These are phyloP conservation scores for Cornus suecica DNA, from an alignment of 148 eudicot species.

Conservation along the genomic window DNA sequence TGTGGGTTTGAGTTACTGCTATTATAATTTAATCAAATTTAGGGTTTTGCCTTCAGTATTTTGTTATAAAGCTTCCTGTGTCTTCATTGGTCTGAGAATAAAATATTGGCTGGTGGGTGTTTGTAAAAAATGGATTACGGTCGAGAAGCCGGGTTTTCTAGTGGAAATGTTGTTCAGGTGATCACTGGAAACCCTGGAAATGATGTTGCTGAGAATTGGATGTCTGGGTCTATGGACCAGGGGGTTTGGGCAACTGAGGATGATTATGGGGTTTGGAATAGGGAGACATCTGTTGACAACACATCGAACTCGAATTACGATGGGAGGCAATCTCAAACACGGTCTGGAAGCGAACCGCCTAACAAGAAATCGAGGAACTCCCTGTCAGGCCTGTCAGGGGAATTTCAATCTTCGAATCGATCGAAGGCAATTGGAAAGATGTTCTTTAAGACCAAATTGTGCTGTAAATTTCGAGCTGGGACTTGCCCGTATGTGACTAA, in stretches of 20 bases:
- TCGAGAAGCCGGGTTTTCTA: slow-evolving; percentile 31
- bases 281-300: slow-evolving; percentile 31
- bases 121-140: slow-evolving; percentile 35
- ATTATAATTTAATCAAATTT: neutral
- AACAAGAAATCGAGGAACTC: slow-evolving; percentile 57
- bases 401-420: slow-evolving; percentile 27
- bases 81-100: slow-evolving; percentile 6
- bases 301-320: slow-evolving; percentile 32
- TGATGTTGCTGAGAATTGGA: slow-evolving; percentile 34
- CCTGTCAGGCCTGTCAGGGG: slow-evolving; percentile 25
- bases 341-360: slow-evolving; percentile 61
- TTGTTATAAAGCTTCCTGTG: neutral
- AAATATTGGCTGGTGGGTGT: slow-evolving; percentile 2
- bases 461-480: slow-evolving; percentile 91
- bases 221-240: slow-evolving; percentile 26
- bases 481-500: slow-evolving; percentile 86
- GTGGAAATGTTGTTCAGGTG: slow-evolving; percentile 39
- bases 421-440: slow-evolving; percentile 89
- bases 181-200: slow-evolving; percentile 27
- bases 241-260: slow-evolving; percentile 56
- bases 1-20: neutral
- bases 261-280: slow-evolving; percentile 41
- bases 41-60: neutral
- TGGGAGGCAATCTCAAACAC: slow-evolving; percentile 25
- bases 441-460: slow-evolving; percentile 89